Base-by-base conservation (phyloP, 78 protist species). In the slime mould (Dictyostelium discoideum) region DNA sequence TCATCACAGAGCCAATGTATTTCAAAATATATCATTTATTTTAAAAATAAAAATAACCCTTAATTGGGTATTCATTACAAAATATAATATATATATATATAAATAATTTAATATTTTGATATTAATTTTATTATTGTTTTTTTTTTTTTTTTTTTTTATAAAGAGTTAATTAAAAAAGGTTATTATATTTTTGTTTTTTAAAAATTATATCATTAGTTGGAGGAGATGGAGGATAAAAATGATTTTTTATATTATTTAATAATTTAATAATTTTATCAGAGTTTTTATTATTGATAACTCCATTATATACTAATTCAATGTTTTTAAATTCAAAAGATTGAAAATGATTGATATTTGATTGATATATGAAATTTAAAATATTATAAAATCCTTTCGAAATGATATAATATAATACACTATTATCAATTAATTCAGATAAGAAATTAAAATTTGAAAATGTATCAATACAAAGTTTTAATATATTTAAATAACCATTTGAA, bases 401-500 rank as follows among this genome's bases (percentile, higher is more conserved):
- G 14, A 69, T 69, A 26, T 26, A 69, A 24, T 69, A 26, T 11
- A 69, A 26, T 69, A 69, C 32, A 26, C 37, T 24, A 26, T 24
- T 69, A 13, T 69, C 77, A 8, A 69, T 26, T 24, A 69, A 69
- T 26, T 69, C 69, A 5, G 69, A 60, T 24, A 60, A 24, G 26
- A 60, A 60, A 60, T 60, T 20, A 60, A 60, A 20, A 24, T 60
- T 60, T 60, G 69, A 7, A 60, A 60, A 60, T 60, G 69, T 60
- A 5, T 60, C 69, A 20, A 69, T 26, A 69, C 77, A 69, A 11
- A 69, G 39, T 26, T 69, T 69, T 26, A 69, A 69, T 69, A 69
- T 69, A 69, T 69, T 69, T 69, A 69, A 69, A 26, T 69, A 69
- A 11, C 77, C 77, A 69, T 69, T 69, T 26, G 77, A 69, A 26